Evolutionary conservation across 176 grass and related monocot species (phyloP).

Genomic region (Rhipidocladum racemiflorum): DNA sequence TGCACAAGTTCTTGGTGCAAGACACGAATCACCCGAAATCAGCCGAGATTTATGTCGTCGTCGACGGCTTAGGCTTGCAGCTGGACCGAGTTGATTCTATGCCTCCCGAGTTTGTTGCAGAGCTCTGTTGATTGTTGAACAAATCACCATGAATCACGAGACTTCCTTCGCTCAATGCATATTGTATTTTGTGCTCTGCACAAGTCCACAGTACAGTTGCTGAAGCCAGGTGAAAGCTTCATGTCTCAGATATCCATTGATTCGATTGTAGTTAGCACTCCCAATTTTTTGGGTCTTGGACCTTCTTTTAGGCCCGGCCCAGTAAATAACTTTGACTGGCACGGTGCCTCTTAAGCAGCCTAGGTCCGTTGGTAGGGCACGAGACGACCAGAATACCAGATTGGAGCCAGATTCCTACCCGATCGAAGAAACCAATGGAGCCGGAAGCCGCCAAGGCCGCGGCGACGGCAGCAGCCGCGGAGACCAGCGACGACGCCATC

Average conservation of each 20-base stretch:
- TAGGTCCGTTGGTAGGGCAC: neutral
- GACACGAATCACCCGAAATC: constrained; percentile 52
- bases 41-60: constrained; percentile 53
- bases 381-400: neutral
- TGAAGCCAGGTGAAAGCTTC: neutral
- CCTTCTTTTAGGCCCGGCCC: neutral
- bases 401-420: constrained; percentile 17
- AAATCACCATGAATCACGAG: neutral
- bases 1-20: constrained; percentile 77
- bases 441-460: constrained; percentile 4
- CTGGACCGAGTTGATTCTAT: constrained; percentile 33
- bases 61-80: constrained; percentile 55
- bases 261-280: neutral
- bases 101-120: constrained; percentile 33
- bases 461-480: neutral
- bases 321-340: neutral
- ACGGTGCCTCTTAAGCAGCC: neutral
- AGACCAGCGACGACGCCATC: constrained; percentile 34
- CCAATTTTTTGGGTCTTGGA: neutral
- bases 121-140: constrained; percentile 23
- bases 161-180: neutral
- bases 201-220: neutral
- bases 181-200: neutral
- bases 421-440: constrained; percentile 40
- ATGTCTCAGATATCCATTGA: neutral